Evolutionary conservation across 2,329 filamentous ascomycete species (phyloP), one percentile per base, ranked within the genome.

Genomic region (Aspergillus tubingensis): DNA sequence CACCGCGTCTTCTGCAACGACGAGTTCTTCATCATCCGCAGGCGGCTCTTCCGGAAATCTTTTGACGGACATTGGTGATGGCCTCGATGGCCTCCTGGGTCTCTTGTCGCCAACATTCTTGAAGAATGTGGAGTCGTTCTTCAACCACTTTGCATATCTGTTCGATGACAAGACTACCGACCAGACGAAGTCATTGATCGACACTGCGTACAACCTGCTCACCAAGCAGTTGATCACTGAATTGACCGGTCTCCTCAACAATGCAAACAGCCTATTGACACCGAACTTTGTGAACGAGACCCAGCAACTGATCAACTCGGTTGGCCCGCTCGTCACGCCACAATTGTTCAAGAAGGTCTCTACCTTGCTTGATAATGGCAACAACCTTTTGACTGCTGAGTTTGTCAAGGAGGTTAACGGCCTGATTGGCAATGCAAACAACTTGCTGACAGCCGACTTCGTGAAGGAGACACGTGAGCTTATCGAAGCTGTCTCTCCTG

Each of bases 141-240:
- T 74, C 66, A 67, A 74, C 58, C 71, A 74, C 47, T 61, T 74
- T 47, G 70, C 71, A n/a, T 71, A 69, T 48, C 62, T 74, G 30
- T 66, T 74, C 17, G 72, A 74, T 53, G 71, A 72, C 48, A 67
- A 69, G 60, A 72, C 71, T 7, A 73, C 72, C 21, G 61, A 68
- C 8, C 67, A 73, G 59, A 68, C 70, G 47, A 73, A 73, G 62
- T 60, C 55, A 10, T 54, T 74, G 59, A 65, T 74, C 44, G 61
- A 67, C 36, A 65, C 67, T 19, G 71, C 64, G 36, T 64, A 61
- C 13, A 60, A 62, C 5, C 60, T 72, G 36, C 52, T 74, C 39
- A 72, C 65, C n/a, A 59, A 65, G 32, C 61, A 67, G 8, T 58
- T 71, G 38, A 64, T 71, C 59, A 70, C 67, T 32, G 60, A 67